These are phyloP conservation scores for Verticillium tricorpus DNA, from an alignment of 2,329 filamentous ascomycete genomes.

Conservation along the genomic window DNA sequence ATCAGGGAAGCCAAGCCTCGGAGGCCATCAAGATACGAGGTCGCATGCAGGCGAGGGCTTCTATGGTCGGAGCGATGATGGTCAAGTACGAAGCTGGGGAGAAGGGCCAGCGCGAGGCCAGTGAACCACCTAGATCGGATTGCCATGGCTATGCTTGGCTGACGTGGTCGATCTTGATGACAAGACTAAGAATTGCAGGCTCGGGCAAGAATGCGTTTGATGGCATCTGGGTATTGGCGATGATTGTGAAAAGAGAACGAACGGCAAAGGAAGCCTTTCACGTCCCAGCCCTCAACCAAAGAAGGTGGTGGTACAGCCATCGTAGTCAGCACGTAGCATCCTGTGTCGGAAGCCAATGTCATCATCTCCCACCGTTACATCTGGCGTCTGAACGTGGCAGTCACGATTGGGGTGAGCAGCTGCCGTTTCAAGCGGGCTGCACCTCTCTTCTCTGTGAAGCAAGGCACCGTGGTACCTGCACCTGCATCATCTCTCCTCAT, in stretches of 20 bases:
- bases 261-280: too few relatives aligned
- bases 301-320: too few relatives aligned
- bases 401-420: neutral
- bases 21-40: slow-evolving; percentile 56
- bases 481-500: neutral
- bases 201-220: too few relatives aligned
- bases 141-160: slow-evolving; percentile 1
- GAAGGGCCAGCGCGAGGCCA: slow-evolving; percentile 15
- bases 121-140: slow-evolving; percentile 1
- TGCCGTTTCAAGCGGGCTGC: neutral
- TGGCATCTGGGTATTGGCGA: too few relatives aligned
- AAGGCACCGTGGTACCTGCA: neutral
- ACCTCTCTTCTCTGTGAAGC: neutral
- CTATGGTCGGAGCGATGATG: slow-evolving; percentile 20
- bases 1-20: slow-evolving; percentile 62
- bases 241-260: too few relatives aligned
- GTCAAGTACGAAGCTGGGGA: slow-evolving; percentile 29
- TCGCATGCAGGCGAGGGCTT: neutral
- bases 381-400: neutral
- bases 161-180: neutral
- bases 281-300: too few relatives aligned
- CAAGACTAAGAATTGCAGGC: neutral
- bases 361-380: neutral
- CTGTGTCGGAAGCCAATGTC: too few relatives aligned
- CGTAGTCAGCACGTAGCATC: too few relatives aligned